Percentiles rank a stretch among this genome's conserved stretches.
Evolutionary conservation across 2,329 filamentous ascomycete genomes (phyloP).

Genomic region (Tympanopsis confertula): DNA sequence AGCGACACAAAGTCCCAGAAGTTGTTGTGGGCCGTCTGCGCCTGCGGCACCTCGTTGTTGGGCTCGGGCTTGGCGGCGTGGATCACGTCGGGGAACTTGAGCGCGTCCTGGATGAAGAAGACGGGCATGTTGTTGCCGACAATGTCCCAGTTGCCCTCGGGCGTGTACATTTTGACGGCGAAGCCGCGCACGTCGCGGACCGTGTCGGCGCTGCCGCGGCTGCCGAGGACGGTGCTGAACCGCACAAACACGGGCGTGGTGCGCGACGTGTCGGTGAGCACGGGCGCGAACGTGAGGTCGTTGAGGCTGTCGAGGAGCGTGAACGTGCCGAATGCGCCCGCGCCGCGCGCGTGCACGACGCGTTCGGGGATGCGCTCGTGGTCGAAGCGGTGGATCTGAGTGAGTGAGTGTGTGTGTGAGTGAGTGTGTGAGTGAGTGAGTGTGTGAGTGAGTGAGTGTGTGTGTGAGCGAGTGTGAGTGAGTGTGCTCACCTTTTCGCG

Average conservation of each 20-base stretch:
- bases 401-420: constrained; percentile 2
- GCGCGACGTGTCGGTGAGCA: constrained; percentile 57
- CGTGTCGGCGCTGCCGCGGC: constrained; percentile 66
- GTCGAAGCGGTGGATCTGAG: constrained; percentile 62
- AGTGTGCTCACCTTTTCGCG: constrained; percentile 53
- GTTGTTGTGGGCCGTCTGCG: constrained; percentile 60
- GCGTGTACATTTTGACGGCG: constrained; percentile 65
- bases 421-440: constrained; percentile 1
- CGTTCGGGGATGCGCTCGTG: constrained; percentile 61
- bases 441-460: constrained; percentile 8
- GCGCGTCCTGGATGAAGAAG: constrained; percentile 66
- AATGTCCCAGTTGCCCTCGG: constrained; percentile 68
- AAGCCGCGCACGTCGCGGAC: constrained; percentile 77
- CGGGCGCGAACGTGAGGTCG: constrained; percentile 50
- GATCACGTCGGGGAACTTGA: constrained; percentile 60
- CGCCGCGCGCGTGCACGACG: constrained; percentile 55
- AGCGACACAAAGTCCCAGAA: constrained; percentile 66
- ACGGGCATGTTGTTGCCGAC: constrained; percentile 67
- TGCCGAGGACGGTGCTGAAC: constrained; percentile 70
- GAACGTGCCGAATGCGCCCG: constrained; percentile 56
- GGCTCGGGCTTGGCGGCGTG: constrained; percentile 58
- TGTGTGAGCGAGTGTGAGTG: neutral
- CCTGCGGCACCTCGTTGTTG: constrained; percentile 60
- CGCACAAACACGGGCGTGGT: constrained; percentile 59
- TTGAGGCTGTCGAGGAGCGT: constrained; percentile 50